Evolutionary conservation across 129 eudicot species (phyloP), one percentile per base, ranked within the genome.

Genomic region (Chrysanthemum lavandulifolium): DNA sequence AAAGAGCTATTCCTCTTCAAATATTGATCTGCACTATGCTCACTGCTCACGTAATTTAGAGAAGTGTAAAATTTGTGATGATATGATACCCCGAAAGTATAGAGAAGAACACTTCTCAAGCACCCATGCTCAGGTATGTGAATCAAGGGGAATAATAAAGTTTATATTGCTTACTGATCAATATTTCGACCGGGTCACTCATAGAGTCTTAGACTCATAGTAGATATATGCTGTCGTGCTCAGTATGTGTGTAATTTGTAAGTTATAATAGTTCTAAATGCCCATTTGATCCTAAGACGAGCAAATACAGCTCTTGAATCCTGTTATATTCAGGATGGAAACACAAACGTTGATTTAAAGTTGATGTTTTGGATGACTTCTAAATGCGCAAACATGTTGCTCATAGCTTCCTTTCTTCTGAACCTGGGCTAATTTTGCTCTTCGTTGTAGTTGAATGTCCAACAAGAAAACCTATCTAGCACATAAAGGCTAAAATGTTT

Each of bases 51-150:
- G 63, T 19, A 58, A 58, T 18, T 58, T 58, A 58, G 33, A 6
- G 13, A 58, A 58, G 29, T 58, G 63, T 58, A 58, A 6, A 57
- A 58, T 58, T 21, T 58, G 63, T 58, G 63, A 25, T 5, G 63
- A 58, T 58, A 58, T 58, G 63, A 12, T 58, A 11, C 63, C 63
- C 33, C 1, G 58, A 58, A 58, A 21, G 3, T 25, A 21, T 58
- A 13, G 13, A 15, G 63, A 58, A 15, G 63, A 58, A 58, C 63
- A 58, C 5, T 19, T 9, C 63, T 58, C 63, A 58, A 19, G 5
- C 13, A 58, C 63, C 63, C 63, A 58, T 19, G 63, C 63, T 19
- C 62, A 14, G 63, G 63, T 58, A 58, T 16, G 62, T 53, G 58
- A 11, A 6, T 53, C 15, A 53, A 53, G 19, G 2, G 10, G 16